Evolutionary conservation across 78 protist species (phyloP).

Genomic region (Dictyostelium brefeldianum): DNA sequence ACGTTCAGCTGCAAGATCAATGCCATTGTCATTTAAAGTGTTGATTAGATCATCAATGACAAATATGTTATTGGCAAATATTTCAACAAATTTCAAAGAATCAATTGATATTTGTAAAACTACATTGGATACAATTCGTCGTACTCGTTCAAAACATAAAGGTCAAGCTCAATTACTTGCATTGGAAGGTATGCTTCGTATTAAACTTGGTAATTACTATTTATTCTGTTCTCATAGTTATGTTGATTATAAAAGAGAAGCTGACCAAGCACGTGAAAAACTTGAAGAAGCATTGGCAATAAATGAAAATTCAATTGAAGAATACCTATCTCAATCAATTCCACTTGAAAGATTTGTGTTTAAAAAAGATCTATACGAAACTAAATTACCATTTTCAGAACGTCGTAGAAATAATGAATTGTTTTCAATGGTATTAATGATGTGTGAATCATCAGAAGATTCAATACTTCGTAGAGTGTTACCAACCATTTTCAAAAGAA

Average conservation of each 20-base stretch:
- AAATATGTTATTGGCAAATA: constrained; percentile 18
- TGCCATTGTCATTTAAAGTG: constrained; percentile 47
- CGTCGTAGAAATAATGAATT: constrained; percentile 28
- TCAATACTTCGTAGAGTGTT: neutral
- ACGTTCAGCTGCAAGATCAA: constrained; percentile 23
- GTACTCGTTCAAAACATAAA: neutral
- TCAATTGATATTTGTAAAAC: neutral
- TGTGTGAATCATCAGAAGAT: neutral
- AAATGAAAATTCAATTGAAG: neutral
- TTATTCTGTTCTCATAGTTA: constrained; percentile 8
- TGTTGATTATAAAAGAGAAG: neutral
- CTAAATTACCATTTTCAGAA: neutral
- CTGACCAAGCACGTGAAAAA: neutral
- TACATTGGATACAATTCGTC: neutral
- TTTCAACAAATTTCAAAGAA: neutral
- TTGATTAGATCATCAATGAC: neutral
- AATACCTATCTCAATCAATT: neutral
- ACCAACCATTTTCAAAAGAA: neutral
- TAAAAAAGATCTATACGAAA: neutral
- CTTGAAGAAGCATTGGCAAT: neutral
- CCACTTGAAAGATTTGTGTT: neutral
- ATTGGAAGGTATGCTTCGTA: constrained; percentile 42
- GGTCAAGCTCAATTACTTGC: neutral
- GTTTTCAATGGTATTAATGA: constrained; percentile 9
- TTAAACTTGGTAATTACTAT: constrained; percentile 34